Conservation (phyloP, 495 filamentous ascomycete genomes). For the Antarctomyces pellizariae region DNA sequence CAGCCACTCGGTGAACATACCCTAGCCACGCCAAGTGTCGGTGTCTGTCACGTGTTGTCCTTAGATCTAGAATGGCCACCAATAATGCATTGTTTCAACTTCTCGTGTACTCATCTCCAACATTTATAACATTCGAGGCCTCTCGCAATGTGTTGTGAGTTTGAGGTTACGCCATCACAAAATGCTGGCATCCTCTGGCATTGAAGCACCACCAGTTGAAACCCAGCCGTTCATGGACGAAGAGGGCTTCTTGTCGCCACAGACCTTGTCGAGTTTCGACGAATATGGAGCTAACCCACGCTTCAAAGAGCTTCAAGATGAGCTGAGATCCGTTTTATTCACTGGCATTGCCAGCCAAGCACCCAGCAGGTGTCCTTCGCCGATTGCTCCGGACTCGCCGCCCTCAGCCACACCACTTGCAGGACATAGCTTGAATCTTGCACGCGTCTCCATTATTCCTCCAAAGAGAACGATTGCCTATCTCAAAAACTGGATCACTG, state of each 20-base stretch:
- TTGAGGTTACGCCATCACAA: too few relatives aligned
- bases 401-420: neutral
- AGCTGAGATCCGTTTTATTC: slow-evolving; percentile 1
- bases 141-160: too few relatives aligned
- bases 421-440: neutral
- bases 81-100: too few relatives aligned
- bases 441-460: neutral
- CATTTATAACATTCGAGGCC: too few relatives aligned
- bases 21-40: too few relatives aligned
- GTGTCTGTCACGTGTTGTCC: too few relatives aligned
- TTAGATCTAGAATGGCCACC: too few relatives aligned
- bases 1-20: too few relatives aligned
- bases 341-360: slow-evolving; percentile 1
- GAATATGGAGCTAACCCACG: slow-evolving; percentile 1
- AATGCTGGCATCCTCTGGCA: too few relatives aligned
- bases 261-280: slow-evolving; percentile 1
- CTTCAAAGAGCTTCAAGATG: slow-evolving; percentile 1
- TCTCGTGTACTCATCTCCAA: too few relatives aligned
- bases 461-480: neutral
- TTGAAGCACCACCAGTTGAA: too few relatives aligned
- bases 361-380: neutral
- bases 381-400: neutral
- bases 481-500: slow-evolving; percentile 1
- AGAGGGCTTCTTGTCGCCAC: neutral
- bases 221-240: neutral